Conservation (phyloP, 768 basidiomycete genomes). For the Hygrophoropsis aurantiaca region DNA sequence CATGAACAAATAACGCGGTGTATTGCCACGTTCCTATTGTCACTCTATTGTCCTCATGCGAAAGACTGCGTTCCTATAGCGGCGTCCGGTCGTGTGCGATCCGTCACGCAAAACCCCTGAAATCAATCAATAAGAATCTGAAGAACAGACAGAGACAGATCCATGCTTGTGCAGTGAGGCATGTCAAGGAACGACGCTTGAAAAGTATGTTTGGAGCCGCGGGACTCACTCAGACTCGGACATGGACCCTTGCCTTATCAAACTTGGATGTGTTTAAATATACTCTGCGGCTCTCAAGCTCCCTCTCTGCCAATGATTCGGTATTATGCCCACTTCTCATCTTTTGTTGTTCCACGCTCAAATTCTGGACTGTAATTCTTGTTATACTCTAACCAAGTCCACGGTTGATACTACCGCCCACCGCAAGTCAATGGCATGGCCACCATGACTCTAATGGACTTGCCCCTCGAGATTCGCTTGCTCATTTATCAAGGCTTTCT, state of each 20-base stretch:
- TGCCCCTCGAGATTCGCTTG: slow-evolving; percentile 36
- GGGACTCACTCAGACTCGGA: background rate
- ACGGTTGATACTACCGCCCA: no score
- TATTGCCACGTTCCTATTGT: slow-evolving; percentile 15
- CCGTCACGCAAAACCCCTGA: no score
- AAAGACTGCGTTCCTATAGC: slow-evolving; percentile 27
- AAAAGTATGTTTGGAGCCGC: background rate
- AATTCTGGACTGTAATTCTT: no score
- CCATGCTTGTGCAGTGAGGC: slow-evolving; percentile 30
- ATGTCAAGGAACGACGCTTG: background rate
- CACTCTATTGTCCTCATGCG: slow-evolving; percentile 13
- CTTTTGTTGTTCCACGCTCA: no score
- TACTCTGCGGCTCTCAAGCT: no score
- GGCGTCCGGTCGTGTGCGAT: slow-evolving; percentile 12
- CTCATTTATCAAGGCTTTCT: slow-evolving; percentile 33
- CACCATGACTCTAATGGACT: slow-evolving; percentile 14
- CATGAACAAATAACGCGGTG: slow-evolving; percentile 13
- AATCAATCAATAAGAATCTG: background rate
- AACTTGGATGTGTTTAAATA: no score
- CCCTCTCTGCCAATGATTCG: no score
- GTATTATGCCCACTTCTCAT: no score
- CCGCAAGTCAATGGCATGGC: no score
- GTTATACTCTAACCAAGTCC: no score
- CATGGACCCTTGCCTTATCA: no score
- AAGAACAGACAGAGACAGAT: slow-evolving; percentile 3